Evolutionary conservation across 129 eudicot genomes (phyloP).

Genomic region (Tanacetum coccineum): DNA sequence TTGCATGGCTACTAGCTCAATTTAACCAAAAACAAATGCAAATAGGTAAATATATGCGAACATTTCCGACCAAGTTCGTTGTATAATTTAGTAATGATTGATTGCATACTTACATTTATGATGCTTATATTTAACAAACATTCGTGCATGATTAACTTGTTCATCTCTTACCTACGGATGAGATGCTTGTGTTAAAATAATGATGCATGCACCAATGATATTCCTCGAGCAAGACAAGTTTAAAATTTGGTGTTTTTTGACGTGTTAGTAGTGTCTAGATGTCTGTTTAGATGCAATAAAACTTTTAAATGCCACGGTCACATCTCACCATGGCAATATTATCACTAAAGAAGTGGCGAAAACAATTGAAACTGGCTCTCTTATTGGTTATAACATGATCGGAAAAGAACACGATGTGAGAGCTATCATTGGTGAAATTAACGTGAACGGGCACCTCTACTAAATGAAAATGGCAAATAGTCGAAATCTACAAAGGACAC

Average conservation of each 20-base stretch:
- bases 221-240: slow-evolving; percentile 5
- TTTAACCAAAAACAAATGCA: slow-evolving; percentile 22
- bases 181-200: slow-evolving; percentile 10
- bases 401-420: too few species aligned
- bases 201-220: background rate
- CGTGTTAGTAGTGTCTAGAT: background rate
- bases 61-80: slow-evolving; percentile 22
- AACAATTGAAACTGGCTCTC: too few species aligned
- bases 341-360: too few species aligned
- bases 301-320: too few species aligned
- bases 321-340: too few species aligned
- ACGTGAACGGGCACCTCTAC: too few species aligned
- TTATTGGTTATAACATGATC: too few species aligned
- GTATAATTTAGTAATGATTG: slow-evolving; percentile 13
- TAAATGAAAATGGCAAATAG: too few species aligned
- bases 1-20: slow-evolving; percentile 23
- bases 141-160: slow-evolving; percentile 1
- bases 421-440: too few species aligned
- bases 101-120: too few species aligned
- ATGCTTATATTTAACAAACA: background rate
- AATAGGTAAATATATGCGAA: slow-evolving; percentile 15
- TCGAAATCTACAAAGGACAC: too few species aligned
- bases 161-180: slow-evolving; percentile 6
- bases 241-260: background rate
- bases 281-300: background rate